Evolutionary conservation across 108 stramenopile species (phyloP), one percentile per base, ranked within the genome.

Genomic region (Skeletonema tropicum): DNA sequence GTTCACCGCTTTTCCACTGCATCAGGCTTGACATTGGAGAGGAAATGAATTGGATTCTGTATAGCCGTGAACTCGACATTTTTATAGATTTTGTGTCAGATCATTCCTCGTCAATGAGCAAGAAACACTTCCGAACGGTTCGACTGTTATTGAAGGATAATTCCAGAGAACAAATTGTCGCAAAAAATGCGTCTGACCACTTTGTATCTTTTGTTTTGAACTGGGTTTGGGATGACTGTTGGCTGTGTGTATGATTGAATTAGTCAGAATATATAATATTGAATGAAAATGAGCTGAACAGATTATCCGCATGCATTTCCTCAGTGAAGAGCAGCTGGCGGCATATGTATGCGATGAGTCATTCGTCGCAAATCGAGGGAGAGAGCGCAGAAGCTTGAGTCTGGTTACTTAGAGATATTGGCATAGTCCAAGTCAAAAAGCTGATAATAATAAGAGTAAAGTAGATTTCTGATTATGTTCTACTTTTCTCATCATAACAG

Each of bases 191-290:
- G 15, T 52, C 35, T 19, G 35, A 57, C 1, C 45, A 73, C 36
- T 57, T 73, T n/a, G 35, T 48, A 32, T 52, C 19, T 17, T 73
- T 73, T 58, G 14, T 73, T 23, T 64, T 73, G 3, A 48, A 65
- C 8, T 65, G 73, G 73, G 35, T 73, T 17, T 73, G 73, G 73
- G 64, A 36, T 41, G 73, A 73, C 52, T 70, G 69, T 57, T 19
- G 48, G 48, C 19, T 49, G 48, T 0, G 45, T 35, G 8, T 35
- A 35, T 46, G n/a, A 46, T 46, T 11, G 45, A 46, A n/a, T 46
- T 46, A 13, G 45, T n/a, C 2, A 46, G 4, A 4, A n/a, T 8
- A 35, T 35, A 5, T 8, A 8, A 35, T 35, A 6, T 35, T 6
- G 35, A 35, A 35, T 35, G 6, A 35, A 35, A 35, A 35, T 35